These are phyloP conservation scores for Serendipita sp. DNA, from an alignment of 768 basidiomycete genomes.

Conservation along the genomic window DNA sequence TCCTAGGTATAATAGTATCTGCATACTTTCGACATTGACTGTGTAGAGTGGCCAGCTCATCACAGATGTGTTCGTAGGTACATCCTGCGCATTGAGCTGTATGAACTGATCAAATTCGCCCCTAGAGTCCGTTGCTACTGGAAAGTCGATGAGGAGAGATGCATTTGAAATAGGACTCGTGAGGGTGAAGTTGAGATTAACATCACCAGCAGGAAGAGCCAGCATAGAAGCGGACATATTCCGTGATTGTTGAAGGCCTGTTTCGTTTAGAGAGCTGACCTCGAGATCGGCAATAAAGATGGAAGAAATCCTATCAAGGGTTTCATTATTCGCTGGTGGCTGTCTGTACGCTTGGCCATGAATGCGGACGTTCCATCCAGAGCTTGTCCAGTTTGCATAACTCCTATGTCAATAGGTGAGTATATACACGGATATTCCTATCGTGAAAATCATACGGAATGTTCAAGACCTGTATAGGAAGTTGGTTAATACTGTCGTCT, in stretches of 20 bases:
- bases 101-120: slow-evolving; percentile 3
- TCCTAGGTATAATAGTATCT: neutral
- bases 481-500: neutral
- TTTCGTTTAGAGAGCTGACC: neutral
- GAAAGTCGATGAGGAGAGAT: neutral
- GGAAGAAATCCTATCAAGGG: neutral
- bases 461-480: neutral
- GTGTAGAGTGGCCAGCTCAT: neutral
- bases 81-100: neutral
- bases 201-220: neutral
- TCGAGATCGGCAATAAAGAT: slow-evolving; percentile 6
- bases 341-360: slow-evolving; percentile 5
- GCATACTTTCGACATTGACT: neutral
- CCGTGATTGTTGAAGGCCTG: neutral
- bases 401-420: neutral
- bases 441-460: neutral
- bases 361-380: neutral
- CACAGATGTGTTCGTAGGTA: neutral
- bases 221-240: slow-evolving; percentile 4
- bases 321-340: neutral
- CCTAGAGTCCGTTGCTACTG: neutral
- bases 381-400: slow-evolving; percentile 2
- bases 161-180: neutral
- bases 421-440: neutral
- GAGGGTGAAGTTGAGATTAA: neutral